Evolutionary conservation across 495 filamentous ascomycete species (phyloP).

Genomic region (Aspergillus panamensis): DNA sequence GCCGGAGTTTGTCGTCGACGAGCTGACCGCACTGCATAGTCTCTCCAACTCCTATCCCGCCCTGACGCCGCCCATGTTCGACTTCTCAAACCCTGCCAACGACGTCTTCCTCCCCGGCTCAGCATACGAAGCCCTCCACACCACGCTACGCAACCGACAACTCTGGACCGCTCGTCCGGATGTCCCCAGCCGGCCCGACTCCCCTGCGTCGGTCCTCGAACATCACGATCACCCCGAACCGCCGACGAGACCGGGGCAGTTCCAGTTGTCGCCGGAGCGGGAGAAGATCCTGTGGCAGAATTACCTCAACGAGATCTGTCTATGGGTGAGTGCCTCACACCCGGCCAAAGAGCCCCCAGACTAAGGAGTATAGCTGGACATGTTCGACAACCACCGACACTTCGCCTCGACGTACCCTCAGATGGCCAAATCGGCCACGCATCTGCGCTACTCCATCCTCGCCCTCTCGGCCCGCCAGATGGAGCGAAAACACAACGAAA

Average conservation of each 20-base stretch:
- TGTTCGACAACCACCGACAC: conserved; percentile 44
- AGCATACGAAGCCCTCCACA: conserved; percentile 35
- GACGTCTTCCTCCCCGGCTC: conserved; percentile 36
- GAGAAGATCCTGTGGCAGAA: conserved; percentile 41
- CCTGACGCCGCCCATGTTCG: conserved; percentile 25
- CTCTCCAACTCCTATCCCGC: conserved; percentile 24
- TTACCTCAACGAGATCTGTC: conserved; percentile 41
- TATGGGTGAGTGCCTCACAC: conserved; percentile 29
- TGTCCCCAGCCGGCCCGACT: conserved; percentile 25
- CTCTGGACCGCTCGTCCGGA: conserved; percentile 33
- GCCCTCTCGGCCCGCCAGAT: conserved; percentile 45
- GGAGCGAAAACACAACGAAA: conserved; percentile 36
- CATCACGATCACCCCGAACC: conserved; percentile 5
- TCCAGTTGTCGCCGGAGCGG: conserved; percentile 28
- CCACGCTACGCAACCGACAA: conserved; percentile 33
- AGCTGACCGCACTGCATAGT: conserved; percentile 21
- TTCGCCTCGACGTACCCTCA: conserved; percentile 42
- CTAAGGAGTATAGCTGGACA: conserved; percentile 35
- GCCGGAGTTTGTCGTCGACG: conserved; percentile 29
- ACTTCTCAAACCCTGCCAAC: conserved; percentile 29
- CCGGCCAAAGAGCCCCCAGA: neutral
- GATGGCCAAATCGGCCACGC: conserved; percentile 36
- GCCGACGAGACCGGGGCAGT: conserved; percentile 17
- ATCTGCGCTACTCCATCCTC: conserved; percentile 41
- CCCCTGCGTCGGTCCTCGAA: conserved; percentile 13